phyloP scores from a whole-genome alignment of 2,329 filamentous ascomycete species.

The Cladobotryum protrusum region DNA sequence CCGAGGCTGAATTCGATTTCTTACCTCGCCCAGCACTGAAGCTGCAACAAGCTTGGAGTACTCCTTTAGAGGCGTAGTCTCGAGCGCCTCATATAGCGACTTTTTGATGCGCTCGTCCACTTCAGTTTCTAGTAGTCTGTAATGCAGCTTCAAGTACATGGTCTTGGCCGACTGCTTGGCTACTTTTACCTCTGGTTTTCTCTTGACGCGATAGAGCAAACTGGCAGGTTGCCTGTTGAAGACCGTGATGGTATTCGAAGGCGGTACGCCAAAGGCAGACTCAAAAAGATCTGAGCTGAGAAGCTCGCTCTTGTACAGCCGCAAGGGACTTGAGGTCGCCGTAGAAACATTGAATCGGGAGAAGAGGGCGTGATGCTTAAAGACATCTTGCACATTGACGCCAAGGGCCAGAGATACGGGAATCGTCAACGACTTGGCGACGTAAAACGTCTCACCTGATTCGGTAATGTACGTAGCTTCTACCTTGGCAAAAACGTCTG shows the following conservation, averaged over 20 bases:
- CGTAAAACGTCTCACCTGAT: constrained; percentile 41
- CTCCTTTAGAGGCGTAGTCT: constrained; percentile 34
- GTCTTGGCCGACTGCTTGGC: constrained; percentile 30
- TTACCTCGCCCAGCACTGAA: constrained; percentile 39
- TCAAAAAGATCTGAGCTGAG: constrained; percentile 60
- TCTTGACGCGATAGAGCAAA: constrained; percentile 70
- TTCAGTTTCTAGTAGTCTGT: constrained; percentile 71
- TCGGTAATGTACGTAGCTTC: constrained; percentile 69
- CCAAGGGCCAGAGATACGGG: constrained; percentile 75
- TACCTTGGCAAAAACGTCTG: constrained; percentile 65
- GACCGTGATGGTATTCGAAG: constrained; percentile 52
- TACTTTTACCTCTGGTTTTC: constrained; percentile 39
- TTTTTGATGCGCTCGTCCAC: constrained; percentile 47
- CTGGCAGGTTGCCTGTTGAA: constrained; percentile 79
- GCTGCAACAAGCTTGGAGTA: constrained; percentile 43
- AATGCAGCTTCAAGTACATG: constrained; percentile 66
- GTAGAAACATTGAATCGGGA: constrained; percentile 90
- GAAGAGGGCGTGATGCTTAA: constrained; percentile 75
- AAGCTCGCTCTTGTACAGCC: constrained; percentile 65
- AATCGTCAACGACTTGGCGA: constrained; percentile 51
- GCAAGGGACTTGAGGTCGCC: constrained; percentile 66
- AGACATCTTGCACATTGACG: constrained; percentile 94
- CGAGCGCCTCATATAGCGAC: constrained; percentile 36
- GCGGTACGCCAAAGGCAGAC: constrained; percentile 52
- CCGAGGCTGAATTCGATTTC: constrained; percentile 37